These are phyloP conservation scores for Fusarium sp. DNA, from an alignment of 2,329 filamentous ascomycete genomes.

Conservation along the genomic window DNA sequence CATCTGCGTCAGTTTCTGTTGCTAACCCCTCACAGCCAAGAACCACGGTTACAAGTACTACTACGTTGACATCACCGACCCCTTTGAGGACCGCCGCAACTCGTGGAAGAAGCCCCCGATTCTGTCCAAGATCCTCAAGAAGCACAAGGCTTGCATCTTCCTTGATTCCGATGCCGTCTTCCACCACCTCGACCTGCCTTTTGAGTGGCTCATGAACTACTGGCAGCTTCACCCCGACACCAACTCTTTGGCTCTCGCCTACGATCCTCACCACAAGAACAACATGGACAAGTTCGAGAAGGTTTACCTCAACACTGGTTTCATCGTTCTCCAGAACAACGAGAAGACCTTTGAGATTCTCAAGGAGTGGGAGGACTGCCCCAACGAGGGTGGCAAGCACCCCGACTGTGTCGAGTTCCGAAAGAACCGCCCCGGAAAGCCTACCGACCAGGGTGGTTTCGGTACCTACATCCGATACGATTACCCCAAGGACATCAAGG, in stretches of 20 bases:
- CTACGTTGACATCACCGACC: slow-evolving; percentile 54
- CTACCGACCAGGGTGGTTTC: slow-evolving; percentile 59
- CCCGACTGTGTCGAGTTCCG: slow-evolving; percentile 56
- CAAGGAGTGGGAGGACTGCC: slow-evolving; percentile 60
- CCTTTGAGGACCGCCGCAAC: slow-evolving; percentile 56
- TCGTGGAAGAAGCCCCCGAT: slow-evolving; percentile 61
- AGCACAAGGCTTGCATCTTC: slow-evolving; percentile 59
- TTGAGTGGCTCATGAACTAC: slow-evolving; percentile 63
- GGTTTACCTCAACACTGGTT: slow-evolving; percentile 63
- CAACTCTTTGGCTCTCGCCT: slow-evolving; percentile 57
- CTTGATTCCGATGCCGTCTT: slow-evolving; percentile 61
- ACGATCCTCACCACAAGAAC: slow-evolving; percentile 53
- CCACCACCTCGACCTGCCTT: slow-evolving; percentile 56
- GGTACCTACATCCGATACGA: slow-evolving; percentile 59
- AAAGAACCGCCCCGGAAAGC: slow-evolving; percentile 51
- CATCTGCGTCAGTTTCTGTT: neutral
- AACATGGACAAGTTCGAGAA: slow-evolving; percentile 57
- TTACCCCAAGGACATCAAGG: slow-evolving; percentile 55
- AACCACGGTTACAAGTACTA: slow-evolving; percentile 63
- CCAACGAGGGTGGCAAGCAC: slow-evolving; percentile 54
- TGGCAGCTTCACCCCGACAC: slow-evolving; percentile 56
- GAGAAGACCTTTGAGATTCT: slow-evolving; percentile 61
- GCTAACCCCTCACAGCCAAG: slow-evolving; percentile 51
- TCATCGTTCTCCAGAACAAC: slow-evolving; percentile 66
- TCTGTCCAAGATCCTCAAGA: slow-evolving; percentile 56